Evolutionary conservation across 305 asterid genomes (phyloP).

Genomic region (Stenogyne calaminthoides): DNA sequence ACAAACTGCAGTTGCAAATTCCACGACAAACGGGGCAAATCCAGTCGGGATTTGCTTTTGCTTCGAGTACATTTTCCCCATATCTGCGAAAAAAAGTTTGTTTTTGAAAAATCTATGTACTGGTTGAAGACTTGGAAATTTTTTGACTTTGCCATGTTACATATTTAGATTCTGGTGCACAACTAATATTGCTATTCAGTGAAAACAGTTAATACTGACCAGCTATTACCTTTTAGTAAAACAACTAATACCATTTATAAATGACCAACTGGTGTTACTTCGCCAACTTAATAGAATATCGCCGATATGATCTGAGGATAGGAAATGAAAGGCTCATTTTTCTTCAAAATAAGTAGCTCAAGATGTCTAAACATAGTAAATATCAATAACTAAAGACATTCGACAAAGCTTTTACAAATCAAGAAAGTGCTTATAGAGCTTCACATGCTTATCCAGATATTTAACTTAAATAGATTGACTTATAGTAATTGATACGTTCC

Average conservation of each 20-base stretch:
- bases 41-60: conserved; percentile 81
- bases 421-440: not conserved
- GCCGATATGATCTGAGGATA: no score
- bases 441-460: not conserved
- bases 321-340: not conserved
- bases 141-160: not conserved
- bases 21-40: conserved; percentile 93
- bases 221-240: no score
- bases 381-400: not conserved
- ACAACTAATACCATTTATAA: no score
- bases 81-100: conserved; percentile 48
- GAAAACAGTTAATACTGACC: no score
- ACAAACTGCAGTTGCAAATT: conserved; percentile 96
- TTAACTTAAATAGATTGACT: not conserved
- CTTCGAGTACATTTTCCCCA: conserved; percentile 95
- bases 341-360: not conserved
- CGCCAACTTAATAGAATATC: no score
- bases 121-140: not conserved
- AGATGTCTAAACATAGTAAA: not conserved
- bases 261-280: no score
- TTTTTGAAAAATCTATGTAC: conserved; percentile 8
- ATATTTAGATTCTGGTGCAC: no score
- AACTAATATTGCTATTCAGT: no score
- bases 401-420: not conserved
- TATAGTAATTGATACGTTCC: not conserved